Percentiles rank a stretch among this genome's conserved stretches.
These are phyloP conservation scores for Balansia obtecta DNA, from an alignment of 2,329 filamentous ascomycete species.

Conservation along the genomic window DNA sequence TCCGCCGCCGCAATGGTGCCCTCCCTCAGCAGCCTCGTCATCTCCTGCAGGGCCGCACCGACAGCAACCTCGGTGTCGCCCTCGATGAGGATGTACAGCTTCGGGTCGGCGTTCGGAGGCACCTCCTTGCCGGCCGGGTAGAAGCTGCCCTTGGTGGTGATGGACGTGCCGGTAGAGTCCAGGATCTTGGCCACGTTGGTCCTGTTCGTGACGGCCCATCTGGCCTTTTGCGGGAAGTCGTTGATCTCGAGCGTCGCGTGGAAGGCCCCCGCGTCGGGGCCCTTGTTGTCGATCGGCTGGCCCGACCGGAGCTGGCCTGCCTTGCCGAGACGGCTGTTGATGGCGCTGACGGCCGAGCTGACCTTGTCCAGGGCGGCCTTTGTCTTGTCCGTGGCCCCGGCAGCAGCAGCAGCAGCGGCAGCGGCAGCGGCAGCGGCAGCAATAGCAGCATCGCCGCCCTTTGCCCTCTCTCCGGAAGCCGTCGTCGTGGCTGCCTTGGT, in stretches of 20 bases:
- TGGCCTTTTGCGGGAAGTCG: conserved; percentile 95
- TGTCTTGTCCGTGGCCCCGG: conserved; percentile 44
- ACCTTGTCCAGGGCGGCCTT: conserved; percentile 74
- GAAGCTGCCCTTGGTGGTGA: conserved; percentile 92
- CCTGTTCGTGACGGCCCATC: conserved; percentile 96
- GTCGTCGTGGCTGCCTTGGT: conserved; percentile 24
- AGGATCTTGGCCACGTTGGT: conserved; percentile 98
- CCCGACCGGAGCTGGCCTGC: conserved; percentile 82
- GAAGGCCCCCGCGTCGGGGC: conserved; percentile 90
- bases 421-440: conserved; percentile 34
- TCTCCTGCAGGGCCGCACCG: conserved; percentile 77
- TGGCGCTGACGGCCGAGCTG: conserved; percentile 78
- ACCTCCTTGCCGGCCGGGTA: conserved; percentile 76
- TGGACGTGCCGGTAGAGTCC: conserved; percentile 86
- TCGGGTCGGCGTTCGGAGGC: conserved; percentile 63
- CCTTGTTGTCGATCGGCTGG: conserved; percentile 96
- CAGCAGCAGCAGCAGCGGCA: conserved; percentile 30
- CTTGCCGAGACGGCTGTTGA: conserved; percentile 81
- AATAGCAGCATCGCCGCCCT: conserved; percentile 30
- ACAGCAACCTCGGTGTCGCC: conserved; percentile 92
- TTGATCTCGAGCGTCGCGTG: conserved; percentile 98
- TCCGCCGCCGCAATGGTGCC: conserved; percentile 83
- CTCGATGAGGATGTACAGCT: conserved; percentile 94
- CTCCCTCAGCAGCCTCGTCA: conserved; percentile 79
- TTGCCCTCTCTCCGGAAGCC: conserved; percentile 17